phyloP scores from a whole-genome alignment of 768 basidiomycete species.

The Cantharellus anzutake region DNA sequence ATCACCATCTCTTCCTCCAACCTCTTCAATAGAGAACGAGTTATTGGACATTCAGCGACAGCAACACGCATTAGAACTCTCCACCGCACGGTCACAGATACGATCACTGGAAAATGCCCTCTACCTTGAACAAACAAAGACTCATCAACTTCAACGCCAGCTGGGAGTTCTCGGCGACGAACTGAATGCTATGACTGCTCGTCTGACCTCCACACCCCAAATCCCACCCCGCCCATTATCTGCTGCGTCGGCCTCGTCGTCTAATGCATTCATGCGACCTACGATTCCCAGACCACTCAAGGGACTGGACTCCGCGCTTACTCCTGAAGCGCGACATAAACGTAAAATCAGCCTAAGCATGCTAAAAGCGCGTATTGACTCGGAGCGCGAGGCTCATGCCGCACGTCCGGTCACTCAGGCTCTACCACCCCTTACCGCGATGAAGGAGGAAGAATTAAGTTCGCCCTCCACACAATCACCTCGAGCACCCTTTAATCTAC shows the following conservation, averaged over 20 bases:
- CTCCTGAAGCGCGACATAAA: constrained; percentile 62
- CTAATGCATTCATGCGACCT: background rate
- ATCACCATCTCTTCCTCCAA: constrained; percentile 11
- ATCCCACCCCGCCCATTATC: constrained; percentile 21
- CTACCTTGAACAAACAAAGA: constrained; percentile 52
- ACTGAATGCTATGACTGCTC: constrained; percentile 25
- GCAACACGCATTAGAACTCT: constrained; percentile 65
- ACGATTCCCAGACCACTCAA: background rate
- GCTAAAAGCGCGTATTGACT: constrained; percentile 80
- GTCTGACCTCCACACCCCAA: constrained; percentile 9
- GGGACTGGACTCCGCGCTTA: constrained; percentile 35
- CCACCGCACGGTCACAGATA: constrained; percentile 59
- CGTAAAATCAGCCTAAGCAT: constrained; percentile 70
- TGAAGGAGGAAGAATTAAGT: background rate
- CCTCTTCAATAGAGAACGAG: constrained; percentile 45
- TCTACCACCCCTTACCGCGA: constrained; percentile 37
- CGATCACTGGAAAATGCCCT: constrained; percentile 52
- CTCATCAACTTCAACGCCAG: constrained; percentile 51
- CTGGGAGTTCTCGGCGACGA: constrained; percentile 47
- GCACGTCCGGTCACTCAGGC: constrained; percentile 4
- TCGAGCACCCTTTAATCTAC: background rate
- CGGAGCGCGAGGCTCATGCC: constrained; percentile 34
- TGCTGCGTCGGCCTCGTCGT: constrained; percentile 17
- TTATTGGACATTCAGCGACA: constrained; percentile 50
- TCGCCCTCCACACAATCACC: constrained; percentile 4